Percentiles rank a stretch among this genome's conserved stretches.
These are phyloP conservation scores for Sugiyamaella sp. DNA, from an alignment of 1,139 yeast genomes.

Conservation along the genomic window DNA sequence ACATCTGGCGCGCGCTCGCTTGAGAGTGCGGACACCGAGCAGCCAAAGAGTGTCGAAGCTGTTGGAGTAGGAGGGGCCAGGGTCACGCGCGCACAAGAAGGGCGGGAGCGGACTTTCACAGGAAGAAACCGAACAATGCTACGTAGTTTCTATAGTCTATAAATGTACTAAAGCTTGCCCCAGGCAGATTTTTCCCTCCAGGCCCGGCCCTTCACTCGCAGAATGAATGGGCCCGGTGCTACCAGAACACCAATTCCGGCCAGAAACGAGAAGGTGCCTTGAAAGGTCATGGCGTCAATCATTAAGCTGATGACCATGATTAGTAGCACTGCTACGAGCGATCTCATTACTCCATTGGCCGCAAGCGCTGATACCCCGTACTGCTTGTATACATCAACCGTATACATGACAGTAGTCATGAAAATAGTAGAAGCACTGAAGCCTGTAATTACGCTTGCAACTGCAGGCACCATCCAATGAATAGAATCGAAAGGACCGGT, in stretches of 20 bases:
- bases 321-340: constrained; percentile 32
- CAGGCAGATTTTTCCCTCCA: constrained; percentile 20
- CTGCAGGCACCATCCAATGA: constrained; percentile 81
- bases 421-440: constrained; percentile 72
- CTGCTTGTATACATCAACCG: constrained; percentile 74
- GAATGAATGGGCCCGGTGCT: constrained; percentile 24
- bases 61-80: too few relatives aligned
- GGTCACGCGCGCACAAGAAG: too few relatives aligned
- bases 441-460: constrained; percentile 76
- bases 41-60: too few relatives aligned
- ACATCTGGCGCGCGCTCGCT: not conserved
- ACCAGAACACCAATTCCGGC: constrained; percentile 21
- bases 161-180: constrained; percentile 6
- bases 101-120: too few relatives aligned
- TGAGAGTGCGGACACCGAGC: too few relatives aligned
- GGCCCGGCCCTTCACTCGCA: constrained; percentile 19
- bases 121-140: too few relatives aligned
- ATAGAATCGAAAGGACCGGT: constrained; percentile 50
- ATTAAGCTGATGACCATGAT: constrained; percentile 19
- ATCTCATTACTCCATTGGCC: constrained; percentile 54
- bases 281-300: constrained; percentile 22
- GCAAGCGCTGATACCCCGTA: constrained; percentile 61
- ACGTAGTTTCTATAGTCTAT: not conserved
- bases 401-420: constrained; percentile 68
- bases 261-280: constrained; percentile 23